Base-by-base conservation (phyloP, 371 early-diverging fungal species). In the Mucor lusitanicus region DNA sequence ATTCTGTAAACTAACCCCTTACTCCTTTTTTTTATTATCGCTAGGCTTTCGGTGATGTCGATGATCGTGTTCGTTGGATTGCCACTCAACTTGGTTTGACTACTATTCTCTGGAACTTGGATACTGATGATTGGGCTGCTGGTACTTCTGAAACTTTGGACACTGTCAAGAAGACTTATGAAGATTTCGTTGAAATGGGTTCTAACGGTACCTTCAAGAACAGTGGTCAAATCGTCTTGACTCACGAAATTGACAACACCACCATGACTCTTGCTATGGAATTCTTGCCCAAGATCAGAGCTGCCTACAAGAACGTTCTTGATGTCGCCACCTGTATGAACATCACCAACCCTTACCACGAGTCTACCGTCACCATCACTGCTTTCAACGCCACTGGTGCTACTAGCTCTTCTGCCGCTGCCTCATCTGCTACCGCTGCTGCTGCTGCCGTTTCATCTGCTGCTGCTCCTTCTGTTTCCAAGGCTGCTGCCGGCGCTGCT, bases 1-100 rank as follows among this genome's bases (percentile, higher is more conserved):
- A 40, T 58, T 30, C 33, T 33, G n/a, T 35, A 57, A 7, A 21
- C 71, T 73, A 6, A 71, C 73, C 33, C 77, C 46, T 30, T 30
- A 30, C 59, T 62, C 61, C 59, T 65, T 54, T 62, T 67, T 63
- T 65, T 54, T 30, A 3, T 30, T 30, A 37, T 54, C 46, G 39
- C 19, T 39, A 56, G 77, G 81, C 86, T 54, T 84, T 80, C 65
- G 89, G 89, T 62, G 89, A 89, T 74, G 83, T 87, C 30, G 89
- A 89, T 71, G 83, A 89, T 67, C 87, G 89, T 76, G 86, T 89
- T 74, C 86, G 89, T 61, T 85, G 84, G 70, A 82, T 87, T 59
- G 79, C 86, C 33, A 75, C 80, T 63, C 83, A 83, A 66, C 67
- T 87, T 69, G 81, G 75, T 63, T 75, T 87, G 68, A 85, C 81